Conservation (phyloP, 2,329 filamentous ascomycete genomes). For the Stenocarpella maydis region DNA sequence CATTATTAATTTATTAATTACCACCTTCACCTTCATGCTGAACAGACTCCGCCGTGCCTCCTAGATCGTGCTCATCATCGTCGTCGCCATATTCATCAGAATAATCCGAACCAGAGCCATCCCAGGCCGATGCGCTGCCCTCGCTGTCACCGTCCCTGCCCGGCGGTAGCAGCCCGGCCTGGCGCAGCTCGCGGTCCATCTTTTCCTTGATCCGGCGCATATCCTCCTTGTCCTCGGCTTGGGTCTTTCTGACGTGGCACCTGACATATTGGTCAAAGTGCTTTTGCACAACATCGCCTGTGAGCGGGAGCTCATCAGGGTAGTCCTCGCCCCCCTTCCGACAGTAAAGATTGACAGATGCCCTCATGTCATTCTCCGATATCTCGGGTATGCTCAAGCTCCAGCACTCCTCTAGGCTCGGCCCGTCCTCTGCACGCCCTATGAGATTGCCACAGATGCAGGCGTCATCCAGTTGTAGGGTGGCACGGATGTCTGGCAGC, state of each 20-base stretch:
- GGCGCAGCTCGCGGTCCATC: too few species aligned
- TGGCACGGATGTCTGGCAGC: not conserved
- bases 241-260: not conserved
- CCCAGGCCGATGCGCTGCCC: not conserved
- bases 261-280: not conserved
- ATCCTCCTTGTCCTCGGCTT: not conserved
- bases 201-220: not conserved
- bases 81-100: not conserved
- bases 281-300: not conserved
- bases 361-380: not conserved
- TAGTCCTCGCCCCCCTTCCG: not conserved
- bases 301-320: conserved; percentile 7
- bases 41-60: too few species aligned
- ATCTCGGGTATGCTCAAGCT: not conserved
- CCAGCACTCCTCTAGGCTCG: not conserved
- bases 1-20: too few species aligned
- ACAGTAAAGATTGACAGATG: conserved; percentile 6
- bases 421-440: not conserved
- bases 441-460: not conserved
- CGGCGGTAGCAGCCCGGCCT: not conserved
- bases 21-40: too few species aligned
- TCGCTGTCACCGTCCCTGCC: not conserved
- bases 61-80: not conserved
- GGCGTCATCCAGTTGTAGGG: not conserved
- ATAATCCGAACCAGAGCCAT: not conserved